Evolutionary conservation across 371 early-diverging fungal genomes (phyloP).

Genomic region (Umbelopsis sp.): DNA sequence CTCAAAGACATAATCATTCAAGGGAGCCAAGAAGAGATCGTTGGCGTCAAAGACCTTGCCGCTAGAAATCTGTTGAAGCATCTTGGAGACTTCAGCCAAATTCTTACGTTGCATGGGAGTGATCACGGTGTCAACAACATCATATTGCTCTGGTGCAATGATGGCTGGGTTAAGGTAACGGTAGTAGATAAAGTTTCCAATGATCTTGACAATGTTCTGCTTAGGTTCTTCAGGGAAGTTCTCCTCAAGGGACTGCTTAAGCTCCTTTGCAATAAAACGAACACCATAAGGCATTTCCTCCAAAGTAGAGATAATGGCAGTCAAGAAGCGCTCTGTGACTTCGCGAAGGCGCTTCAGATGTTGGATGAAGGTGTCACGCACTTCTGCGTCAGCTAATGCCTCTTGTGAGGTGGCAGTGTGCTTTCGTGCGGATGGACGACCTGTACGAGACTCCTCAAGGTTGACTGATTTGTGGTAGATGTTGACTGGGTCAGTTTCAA

Average conservation of each 20-base stretch:
- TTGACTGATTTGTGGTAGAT: constrained; percentile 88
- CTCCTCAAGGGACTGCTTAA: constrained; percentile 74
- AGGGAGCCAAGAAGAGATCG: constrained; percentile 74
- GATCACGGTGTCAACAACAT: constrained; percentile 88
- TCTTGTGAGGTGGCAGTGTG: constrained; percentile 82
- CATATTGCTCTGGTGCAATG: constrained; percentile 95
- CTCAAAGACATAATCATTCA: constrained; percentile 80
- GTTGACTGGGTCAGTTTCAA: constrained; percentile 91
- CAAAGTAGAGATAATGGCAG: constrained; percentile 76
- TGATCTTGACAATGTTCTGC: constrained; percentile 78
- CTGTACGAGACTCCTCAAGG: constrained; percentile 90
- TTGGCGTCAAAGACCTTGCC: constrained; percentile 73
- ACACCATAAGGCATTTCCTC: constrained; percentile 94
- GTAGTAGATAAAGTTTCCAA: constrained; percentile 96
- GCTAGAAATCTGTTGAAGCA: constrained; percentile 90
- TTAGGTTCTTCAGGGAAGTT: constrained; percentile 85
- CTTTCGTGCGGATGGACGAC: constrained; percentile 75
- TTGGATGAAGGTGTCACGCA: constrained; percentile 73
- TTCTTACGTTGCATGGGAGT: constrained; percentile 92
- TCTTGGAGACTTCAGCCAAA: constrained; percentile 90
- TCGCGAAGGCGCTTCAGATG: constrained; percentile 77
- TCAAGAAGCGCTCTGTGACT: constrained; percentile 81
- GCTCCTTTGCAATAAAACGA: constrained; percentile 91
- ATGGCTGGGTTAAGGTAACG: constrained; percentile 98
- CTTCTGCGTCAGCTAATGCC: constrained; percentile 88